phyloP scores from a whole-genome alignment of 2,329 filamentous ascomycete species.

The Calonectria pseudoturangicola region DNA sequence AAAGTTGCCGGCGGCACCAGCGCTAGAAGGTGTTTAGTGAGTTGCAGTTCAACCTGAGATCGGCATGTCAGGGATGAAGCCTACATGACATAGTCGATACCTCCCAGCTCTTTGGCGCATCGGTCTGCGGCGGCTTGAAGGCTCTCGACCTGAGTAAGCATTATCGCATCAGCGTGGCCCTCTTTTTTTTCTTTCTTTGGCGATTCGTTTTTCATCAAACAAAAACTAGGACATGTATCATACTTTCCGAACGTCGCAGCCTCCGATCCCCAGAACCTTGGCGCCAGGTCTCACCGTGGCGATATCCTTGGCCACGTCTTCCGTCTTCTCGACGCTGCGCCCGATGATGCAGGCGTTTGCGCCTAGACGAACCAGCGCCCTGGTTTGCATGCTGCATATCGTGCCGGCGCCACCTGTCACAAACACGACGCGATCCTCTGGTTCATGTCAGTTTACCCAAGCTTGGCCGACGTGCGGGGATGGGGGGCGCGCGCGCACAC shows the following conservation, averaged over 20 bases:
- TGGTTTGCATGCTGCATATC: constrained; percentile 95
- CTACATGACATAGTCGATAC: constrained; percentile 94
- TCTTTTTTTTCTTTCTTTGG: background rate
- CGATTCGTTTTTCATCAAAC: background rate
- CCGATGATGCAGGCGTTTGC: constrained; percentile 96
- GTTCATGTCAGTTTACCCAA: constrained; percentile 32
- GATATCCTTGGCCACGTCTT: constrained; percentile 86
- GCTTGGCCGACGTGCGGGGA: constrained; percentile 2
- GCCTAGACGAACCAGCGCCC: constrained; percentile 91
- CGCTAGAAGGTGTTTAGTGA: constrained; percentile 69
- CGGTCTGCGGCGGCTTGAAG: constrained; percentile 81
- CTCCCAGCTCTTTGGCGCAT: constrained; percentile 88
- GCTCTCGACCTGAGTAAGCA: constrained; percentile 53
- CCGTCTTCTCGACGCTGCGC: constrained; percentile 91
- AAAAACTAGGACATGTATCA: constrained; percentile 9
- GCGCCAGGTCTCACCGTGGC: constrained; percentile 85
- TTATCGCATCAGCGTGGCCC: constrained; percentile 21
- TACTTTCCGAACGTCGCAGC: constrained; percentile 84
- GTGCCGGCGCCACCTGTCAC: constrained; percentile 95
- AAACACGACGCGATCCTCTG: constrained; percentile 92
- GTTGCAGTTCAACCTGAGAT: background rate
- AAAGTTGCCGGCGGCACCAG: constrained; percentile 97
- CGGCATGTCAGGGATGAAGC: constrained; percentile 52
- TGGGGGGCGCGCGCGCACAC: background rate
- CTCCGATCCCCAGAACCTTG: constrained; percentile 90